Evolutionary conservation across 2,329 filamentous ascomycete species (phyloP).

Genomic region (Fusarium coicis): DNA sequence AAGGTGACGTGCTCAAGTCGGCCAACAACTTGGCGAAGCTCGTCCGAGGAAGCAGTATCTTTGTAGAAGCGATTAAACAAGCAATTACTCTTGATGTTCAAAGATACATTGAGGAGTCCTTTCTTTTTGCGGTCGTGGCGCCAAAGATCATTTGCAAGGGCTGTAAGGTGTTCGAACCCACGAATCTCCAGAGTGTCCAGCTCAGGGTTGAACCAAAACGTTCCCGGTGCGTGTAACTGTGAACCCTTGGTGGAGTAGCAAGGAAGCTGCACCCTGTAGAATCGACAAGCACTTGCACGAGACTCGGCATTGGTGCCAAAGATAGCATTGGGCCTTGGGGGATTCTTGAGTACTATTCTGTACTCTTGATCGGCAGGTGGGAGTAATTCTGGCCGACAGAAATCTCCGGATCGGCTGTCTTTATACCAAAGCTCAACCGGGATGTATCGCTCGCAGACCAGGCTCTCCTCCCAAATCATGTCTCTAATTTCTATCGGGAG

Average conservation of each 20-base stretch:
- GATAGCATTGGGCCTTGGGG: not conserved
- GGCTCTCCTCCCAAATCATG: not conserved
- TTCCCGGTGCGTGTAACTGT: not conserved
- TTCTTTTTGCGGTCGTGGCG: not conserved
- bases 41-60: not conserved
- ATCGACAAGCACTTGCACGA: not conserved
- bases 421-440: not conserved
- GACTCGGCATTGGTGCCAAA: not conserved
- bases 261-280: not conserved
- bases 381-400: not conserved
- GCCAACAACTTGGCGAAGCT: not conserved
- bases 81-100: not conserved
- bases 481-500: not conserved
- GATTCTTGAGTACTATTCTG: not conserved
- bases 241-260: not conserved
- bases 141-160: not conserved
- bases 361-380: not conserved
- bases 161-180: not conserved
- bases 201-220: not conserved
- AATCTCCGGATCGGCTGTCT: rapidly evolving
- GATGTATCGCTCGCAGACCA: not conserved
- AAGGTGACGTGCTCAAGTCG: not conserved
- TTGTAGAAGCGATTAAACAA: not conserved
- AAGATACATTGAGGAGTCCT: not conserved
- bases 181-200: not conserved